Base-by-base conservation (phyloP, 305 asterid species). In the Fraxinus greggii region DNA sequence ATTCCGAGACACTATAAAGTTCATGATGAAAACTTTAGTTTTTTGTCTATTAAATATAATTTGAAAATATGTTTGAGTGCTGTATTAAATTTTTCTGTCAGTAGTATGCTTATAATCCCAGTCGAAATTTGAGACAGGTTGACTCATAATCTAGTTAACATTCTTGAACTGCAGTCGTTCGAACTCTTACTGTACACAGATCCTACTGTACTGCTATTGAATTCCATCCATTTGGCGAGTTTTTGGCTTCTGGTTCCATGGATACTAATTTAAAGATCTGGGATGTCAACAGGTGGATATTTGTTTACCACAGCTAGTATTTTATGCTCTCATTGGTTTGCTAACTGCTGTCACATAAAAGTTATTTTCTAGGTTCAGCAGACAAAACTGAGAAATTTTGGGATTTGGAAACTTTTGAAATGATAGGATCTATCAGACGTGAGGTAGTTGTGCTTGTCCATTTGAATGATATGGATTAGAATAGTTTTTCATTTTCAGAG, bases 191-290 rank as follows among this genome's bases (percentile, higher is more conserved):
- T 82, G 99, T 98, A 79, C 99, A 97, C 91, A 90, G 97, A 90
- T 97, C 99, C 79, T 92, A 92, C 84, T 94, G 98, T 84, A 94
- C 97, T 76, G 98, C 98, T 75, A 90, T 93, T 79, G 97, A 93
- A 84, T 92, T 94, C 87, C 98, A 97, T 83, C 97, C 99, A 79
- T 97, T 97, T 87, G 99, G 98, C 78, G 99, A 97, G 85, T 91
- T 97, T 86, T 93, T 97, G 86, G 98, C 99, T 24, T 94, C 99
- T 84, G 99, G 98, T 87, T 97, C 99, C 78, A 92, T 97, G 98
- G 98, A 94, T 86, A 92, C 96, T 76, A 92, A 97, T 87, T 90
- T 97, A 40, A 97, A 93, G 91, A 86, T 93, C 85, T 97, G 98
- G 99, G 99, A 97, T 87, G 93, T 93, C 81, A 51, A 92, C 99